Base-by-base conservation (phyloP, 2,329 filamentous ascomycete genomes). In the Shiraia sp. region DNA sequence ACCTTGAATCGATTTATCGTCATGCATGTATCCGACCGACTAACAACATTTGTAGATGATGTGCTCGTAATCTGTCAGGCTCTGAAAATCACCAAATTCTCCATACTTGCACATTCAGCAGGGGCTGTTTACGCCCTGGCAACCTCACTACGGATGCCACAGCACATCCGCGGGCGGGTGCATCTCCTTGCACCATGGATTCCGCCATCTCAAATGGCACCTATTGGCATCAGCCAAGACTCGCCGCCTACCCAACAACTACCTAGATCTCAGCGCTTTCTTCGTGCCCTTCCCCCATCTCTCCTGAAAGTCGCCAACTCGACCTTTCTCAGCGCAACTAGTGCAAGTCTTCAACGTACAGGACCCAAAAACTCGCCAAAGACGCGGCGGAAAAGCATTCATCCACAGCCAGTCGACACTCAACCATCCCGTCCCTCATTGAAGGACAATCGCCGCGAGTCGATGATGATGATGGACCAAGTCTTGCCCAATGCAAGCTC, bases 91-190 rank as follows among this genome's bases (percentile, higher is more conserved):
- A 93, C 86, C 9, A 95, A 96, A 55, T 99, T 99, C 65, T 97
- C 92, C 6, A 88, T 99, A 14, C 79, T 99, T 2, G 93, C 93
- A 2, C 93, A 99, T 69, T 97, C 92, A 1, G 93, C 93, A 1
- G 93, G 93, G 12, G 92, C 93, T n/a, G 95, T 99, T 37, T 99
- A 99, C 64, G 93, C 93, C 2, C 80, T 99, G 13, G 93, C 93
- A 0, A 97, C 93, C 0, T 93, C 93, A 0, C 77, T 99, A 31
- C 88, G 93, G 31, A 95, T 99, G 81, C 93, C 93, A 3, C 91
- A 96, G 59, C 89, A 96, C 62, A 95, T 99, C 47, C 86, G 91
- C 5, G 93, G 93, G 14, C 86, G 90, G 38, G 93, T 99, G 40
- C 93, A 99, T 69, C 81, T 99, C 2, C 79, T 99, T 7, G 92